Conservation (phyloP, 805 yeast genomes). For the Lachancea mirantina region DNA sequence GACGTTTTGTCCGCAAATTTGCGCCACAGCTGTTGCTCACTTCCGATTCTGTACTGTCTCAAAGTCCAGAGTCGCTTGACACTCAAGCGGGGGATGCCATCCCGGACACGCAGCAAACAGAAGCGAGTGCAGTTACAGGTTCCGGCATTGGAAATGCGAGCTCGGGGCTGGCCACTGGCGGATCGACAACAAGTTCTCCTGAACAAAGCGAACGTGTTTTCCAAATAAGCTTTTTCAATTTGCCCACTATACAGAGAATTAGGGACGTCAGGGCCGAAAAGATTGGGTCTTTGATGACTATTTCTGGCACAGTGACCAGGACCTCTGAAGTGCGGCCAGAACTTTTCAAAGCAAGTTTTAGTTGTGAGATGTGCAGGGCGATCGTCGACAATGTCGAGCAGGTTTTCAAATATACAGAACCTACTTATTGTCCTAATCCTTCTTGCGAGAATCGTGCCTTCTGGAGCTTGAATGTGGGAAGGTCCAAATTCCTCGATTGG, state of each 20-base stretch:
- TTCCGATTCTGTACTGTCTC: constrained; percentile 29
- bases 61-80: constrained; percentile 31
- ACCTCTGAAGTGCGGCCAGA: constrained; percentile 97
- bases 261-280: constrained; percentile 87
- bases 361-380: constrained; percentile 84
- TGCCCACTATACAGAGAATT: constrained; percentile 75
- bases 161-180: constrained; percentile 24
- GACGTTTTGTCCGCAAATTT: constrained; percentile 60
- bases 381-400: constrained; percentile 87
- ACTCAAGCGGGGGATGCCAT: constrained; percentile 8
- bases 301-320: constrained; percentile 92
- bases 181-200: constrained; percentile 32
- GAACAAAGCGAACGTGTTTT: constrained; percentile 65
- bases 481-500: constrained; percentile 92
- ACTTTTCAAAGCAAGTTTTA: constrained; percentile 74
- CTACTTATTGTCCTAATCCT: constrained; percentile 83
- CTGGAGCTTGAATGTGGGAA: constrained; percentile 78
- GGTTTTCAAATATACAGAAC: constrained; percentile 88
- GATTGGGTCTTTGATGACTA: constrained; percentile 75
- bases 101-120: constrained; percentile 9
- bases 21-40: constrained; percentile 64
- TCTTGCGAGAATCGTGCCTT: constrained; percentile 78
- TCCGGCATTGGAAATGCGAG: constrained; percentile 20
- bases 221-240: constrained; percentile 81
- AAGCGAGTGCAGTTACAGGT: constrained; percentile 13